Base-by-base conservation (phyloP, 2,329 filamentous ascomycete species). In the Aspergillus costaricaensis region DNA sequence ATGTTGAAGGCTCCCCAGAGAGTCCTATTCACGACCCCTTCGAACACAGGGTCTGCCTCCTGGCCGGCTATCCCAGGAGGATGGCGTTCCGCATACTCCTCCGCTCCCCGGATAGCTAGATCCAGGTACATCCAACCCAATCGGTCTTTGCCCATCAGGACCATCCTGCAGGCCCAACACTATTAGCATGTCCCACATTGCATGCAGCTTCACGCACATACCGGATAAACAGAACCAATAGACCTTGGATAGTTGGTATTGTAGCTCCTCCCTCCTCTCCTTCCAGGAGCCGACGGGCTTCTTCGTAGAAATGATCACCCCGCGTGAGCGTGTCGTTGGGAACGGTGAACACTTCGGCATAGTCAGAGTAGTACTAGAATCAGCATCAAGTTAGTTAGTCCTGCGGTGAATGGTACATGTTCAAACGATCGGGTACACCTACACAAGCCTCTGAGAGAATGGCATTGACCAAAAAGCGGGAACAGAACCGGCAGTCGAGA, bases 401-500 rank as follows among this genome's bases (percentile, higher is more conserved):
- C 19, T 23, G 41, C 27, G 39, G 47, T 30, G 21, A 23, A 23
- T 57, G 12, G 23, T 8, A 21, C 12, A 17, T 21, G 30, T 51
- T n/a, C 27, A 30, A 21, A 19, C 30, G 51, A 2, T 56, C 39
- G 23, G 56, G 41, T 15, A 12, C 32, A 69, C 72, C 59, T 66
- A 74, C 73, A 66, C 73, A 72, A 36, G 72, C 70, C 54, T 73
- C 68, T 12, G 70, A 64, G 1, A 76, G 63, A 23, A 76, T 72
- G n/a, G 68, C 65, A 60, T 76, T 76, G 25, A 76, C 74, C 44
- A 76, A 63, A 47, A 73, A 75, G 2, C 73, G 69, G 1, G 73
- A 72, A 62, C 74, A 76, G 53, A 70, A 75, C 9, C 50, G 62
- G 9, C 65, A 68, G 5, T 70, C 47, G 19, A 72, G 23, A 19